Evolutionary conservation across 1,284 basidiomycete genomes (phyloP).

Genomic region (Waitea zeae): DNA sequence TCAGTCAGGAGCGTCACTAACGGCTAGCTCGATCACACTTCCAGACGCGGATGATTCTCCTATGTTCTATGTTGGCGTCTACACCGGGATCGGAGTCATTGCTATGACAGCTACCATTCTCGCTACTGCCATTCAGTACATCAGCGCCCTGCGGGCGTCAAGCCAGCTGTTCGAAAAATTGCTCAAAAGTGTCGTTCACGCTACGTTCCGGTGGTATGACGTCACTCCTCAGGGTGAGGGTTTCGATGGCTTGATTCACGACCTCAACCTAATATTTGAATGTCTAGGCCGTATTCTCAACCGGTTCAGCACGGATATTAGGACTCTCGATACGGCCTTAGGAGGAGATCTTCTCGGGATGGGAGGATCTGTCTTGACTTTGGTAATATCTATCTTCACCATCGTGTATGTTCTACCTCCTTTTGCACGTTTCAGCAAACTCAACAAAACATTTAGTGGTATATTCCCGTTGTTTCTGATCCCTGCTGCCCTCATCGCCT

Average conservation of each 20-base stretch:
- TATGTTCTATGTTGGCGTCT: constrained; percentile 46
- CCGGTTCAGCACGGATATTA: constrained; percentile 61
- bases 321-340: constrained; percentile 58
- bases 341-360: constrained; percentile 55
- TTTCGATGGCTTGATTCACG: no score
- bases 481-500: constrained; percentile 50
- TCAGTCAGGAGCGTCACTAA: no score
- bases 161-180: constrained; percentile 38
- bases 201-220: constrained; percentile 39
- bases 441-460: no score
- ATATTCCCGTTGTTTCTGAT: constrained; percentile 62
- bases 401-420: no score
- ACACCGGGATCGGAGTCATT: constrained; percentile 34
- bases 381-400: constrained; percentile 51
- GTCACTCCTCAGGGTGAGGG: constrained; percentile 31
- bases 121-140: constrained; percentile 35
- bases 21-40: no score
- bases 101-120: constrained; percentile 26
- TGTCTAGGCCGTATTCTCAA: constrained; percentile 51
- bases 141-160: constrained; percentile 43
- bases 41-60: constrained; percentile 35
- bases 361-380: constrained; percentile 53
- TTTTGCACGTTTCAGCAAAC: no score
- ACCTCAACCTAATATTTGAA: no score
- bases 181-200: constrained; percentile 38